Evolutionary conservation across 208 protist genomes (phyloP).

Genomic region (Lotmaria passim): DNA sequence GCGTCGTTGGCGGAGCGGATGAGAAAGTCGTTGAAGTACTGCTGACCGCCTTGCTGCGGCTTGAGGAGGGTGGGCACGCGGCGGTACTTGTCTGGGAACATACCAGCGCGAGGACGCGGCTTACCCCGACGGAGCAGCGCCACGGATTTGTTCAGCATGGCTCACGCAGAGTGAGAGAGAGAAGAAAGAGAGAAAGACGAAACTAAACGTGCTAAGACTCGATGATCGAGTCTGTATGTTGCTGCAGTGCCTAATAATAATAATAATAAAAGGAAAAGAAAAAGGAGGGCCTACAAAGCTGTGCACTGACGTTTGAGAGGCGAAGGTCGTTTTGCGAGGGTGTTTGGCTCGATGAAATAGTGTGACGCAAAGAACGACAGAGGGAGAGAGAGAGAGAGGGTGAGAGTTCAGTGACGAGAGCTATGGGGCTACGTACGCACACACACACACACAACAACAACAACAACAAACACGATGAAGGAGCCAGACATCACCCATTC

Average conservation of each 20-base stretch:
- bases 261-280: too few species aligned
- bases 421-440: neutral
- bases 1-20: slow-evolving; percentile 75
- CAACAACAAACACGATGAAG: neutral
- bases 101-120: slow-evolving; percentile 75
- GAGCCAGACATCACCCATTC: too few species aligned
- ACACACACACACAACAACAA: neutral
- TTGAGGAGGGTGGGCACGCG: slow-evolving; percentile 78
- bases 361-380: too few species aligned
- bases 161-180: neutral
- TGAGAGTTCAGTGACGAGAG: too few species aligned
- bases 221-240: neutral
- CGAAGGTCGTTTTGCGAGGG: too few species aligned
- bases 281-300: too few species aligned
- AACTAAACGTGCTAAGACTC: too few species aligned
- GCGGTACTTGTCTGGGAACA: slow-evolving; percentile 89
- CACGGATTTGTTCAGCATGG: slow-evolving; percentile 32
- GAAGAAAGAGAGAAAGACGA: too few species aligned
- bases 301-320: too few species aligned
- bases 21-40: slow-evolving; percentile 83
- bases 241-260: too few species aligned
- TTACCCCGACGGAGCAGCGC: slow-evolving; percentile 80
- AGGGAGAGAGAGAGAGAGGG: too few species aligned
- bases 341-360: too few species aligned
- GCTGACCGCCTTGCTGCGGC: slow-evolving; percentile 87